Conservation (phyloP, 225 moss, liverwort and hornwort species). For the Climacium dendroides region DNA sequence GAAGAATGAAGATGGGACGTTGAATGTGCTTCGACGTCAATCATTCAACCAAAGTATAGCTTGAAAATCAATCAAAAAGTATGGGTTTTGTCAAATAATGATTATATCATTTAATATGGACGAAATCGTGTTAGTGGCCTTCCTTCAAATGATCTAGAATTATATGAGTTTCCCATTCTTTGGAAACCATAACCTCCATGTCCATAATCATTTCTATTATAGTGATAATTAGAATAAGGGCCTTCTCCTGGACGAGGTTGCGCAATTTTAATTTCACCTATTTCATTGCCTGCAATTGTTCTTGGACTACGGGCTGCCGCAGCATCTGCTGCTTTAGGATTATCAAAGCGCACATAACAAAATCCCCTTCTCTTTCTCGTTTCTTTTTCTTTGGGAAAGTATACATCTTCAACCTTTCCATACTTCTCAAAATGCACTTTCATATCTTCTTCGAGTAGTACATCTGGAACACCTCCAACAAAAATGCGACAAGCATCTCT, state of each 20-base stretch:
- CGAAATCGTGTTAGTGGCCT: conserved; percentile 41
- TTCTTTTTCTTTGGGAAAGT: conserved; percentile 73
- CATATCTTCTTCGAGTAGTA: conserved; percentile 52
- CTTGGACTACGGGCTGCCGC: conserved; percentile 55
- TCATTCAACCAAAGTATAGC: neutral
- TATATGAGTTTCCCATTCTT: conserved; percentile 22
- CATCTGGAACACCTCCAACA: conserved; percentile 70
- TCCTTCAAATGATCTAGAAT: conserved; percentile 35
- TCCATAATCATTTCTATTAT: conserved; percentile 22
- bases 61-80: neutral
- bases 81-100: neutral
- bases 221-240: conserved; percentile 12
- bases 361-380: conserved; percentile 71
- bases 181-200: conserved; percentile 11
- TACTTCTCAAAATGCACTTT: conserved; percentile 70
- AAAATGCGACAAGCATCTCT: conserved; percentile 56
- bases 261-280: conserved; percentile 82
- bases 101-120: conserved; percentile 23
- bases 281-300: conserved; percentile 64
- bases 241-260: conserved; percentile 56
- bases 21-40: neutral
- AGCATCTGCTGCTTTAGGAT: conserved; percentile 52
- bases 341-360: conserved; percentile 72
- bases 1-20: neutral
- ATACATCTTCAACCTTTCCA: conserved; percentile 77